Conservation (phyloP, 1,284 basidiomycete species). For the Anthracocystis panici-leucophaei region DNA sequence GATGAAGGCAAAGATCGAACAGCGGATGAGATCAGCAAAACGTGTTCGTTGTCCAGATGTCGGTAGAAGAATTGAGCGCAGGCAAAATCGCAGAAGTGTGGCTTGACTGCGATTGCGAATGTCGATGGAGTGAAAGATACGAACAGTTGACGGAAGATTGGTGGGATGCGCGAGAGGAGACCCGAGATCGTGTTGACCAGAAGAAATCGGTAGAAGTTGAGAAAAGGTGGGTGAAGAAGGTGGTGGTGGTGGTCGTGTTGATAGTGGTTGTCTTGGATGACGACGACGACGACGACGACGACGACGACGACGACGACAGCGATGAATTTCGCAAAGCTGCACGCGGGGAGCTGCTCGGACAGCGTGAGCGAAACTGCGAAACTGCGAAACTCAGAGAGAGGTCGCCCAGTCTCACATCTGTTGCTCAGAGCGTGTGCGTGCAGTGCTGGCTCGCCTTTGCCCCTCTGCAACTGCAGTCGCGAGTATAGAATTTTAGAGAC, state of each 20-base stretch:
- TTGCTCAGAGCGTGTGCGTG: constrained; percentile 7
- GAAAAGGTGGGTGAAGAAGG: constrained; percentile 1
- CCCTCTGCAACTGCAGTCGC: neutral
- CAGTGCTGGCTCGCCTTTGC: neutral
- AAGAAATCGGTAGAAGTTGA: constrained; percentile 17
- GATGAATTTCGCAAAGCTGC: constrained; percentile 20
- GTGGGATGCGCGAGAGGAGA: neutral
- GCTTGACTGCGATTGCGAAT: neutral
- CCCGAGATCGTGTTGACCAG: constrained; percentile 5
- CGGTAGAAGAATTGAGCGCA: neutral
- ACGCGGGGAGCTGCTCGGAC: constrained; percentile 33
- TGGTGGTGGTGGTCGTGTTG: constrained; percentile 13
- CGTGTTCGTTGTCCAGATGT: neutral
- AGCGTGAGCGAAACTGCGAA: constrained; percentile 8
- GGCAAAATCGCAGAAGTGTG: neutral
- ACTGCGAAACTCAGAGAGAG: constrained; percentile 23
- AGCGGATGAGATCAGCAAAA: constrained; percentile 27
- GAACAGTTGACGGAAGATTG: constrained; percentile 15
- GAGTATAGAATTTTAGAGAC: neutral
- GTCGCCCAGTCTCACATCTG: no score
- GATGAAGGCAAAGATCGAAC: constrained; percentile 1
- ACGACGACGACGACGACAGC: constrained; percentile 12
- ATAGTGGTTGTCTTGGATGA: constrained; percentile 17
- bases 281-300: constrained; percentile 16
- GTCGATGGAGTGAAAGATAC: constrained; percentile 20